Evolutionary conservation across 1,139 yeast species (phyloP).

Genomic region (Yamadazyma buinensis): DNA sequence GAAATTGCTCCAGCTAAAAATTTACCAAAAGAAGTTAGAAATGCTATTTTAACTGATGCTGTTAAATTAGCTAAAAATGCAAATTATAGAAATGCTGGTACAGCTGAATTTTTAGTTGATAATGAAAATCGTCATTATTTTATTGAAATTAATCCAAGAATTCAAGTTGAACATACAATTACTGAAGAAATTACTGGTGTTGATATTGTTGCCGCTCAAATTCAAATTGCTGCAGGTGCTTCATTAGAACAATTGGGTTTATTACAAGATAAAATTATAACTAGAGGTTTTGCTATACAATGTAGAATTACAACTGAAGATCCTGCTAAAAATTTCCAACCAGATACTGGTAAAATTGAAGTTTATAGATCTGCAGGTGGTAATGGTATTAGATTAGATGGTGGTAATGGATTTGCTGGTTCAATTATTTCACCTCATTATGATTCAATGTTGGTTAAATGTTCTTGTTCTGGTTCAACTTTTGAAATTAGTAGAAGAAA

Average conservation of each 20-base stretch:
- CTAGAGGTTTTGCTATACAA: constrained; percentile 97
- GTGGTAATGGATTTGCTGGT: constrained; percentile 99
- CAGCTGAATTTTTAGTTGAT: constrained; percentile 97
- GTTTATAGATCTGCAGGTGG: constrained; percentile 99
- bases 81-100: constrained; percentile 95
- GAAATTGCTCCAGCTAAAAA: constrained; percentile 99
- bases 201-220: constrained; percentile 97
- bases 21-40: constrained; percentile 75
- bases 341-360: constrained; percentile 98
- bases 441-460: constrained; percentile 97
- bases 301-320: constrained; percentile 99
- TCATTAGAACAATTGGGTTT: constrained; percentile 86
- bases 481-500: constrained; percentile 96
- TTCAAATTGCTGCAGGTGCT: constrained; percentile 99
- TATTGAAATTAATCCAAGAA: constrained; percentile 97
- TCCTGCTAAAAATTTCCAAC: constrained; percentile 94
- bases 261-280: constrained; percentile 88
- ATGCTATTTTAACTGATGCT: constrained; percentile 90
- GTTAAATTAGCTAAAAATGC: constrained; percentile 86
- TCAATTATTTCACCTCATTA: constrained; percentile 96
- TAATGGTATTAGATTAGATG: constrained; percentile 97
- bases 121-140: constrained; percentile 92
- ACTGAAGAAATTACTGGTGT: constrained; percentile 99
- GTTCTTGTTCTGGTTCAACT: constrained; percentile 94
- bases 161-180: constrained; percentile 97